Percentiles rank a stretch among this genome's conserved stretches.
These are phyloP conservation scores for Exophiala calicioides DNA, from an alignment of 2,329 filamentous ascomycete species.

Conservation along the genomic window DNA sequence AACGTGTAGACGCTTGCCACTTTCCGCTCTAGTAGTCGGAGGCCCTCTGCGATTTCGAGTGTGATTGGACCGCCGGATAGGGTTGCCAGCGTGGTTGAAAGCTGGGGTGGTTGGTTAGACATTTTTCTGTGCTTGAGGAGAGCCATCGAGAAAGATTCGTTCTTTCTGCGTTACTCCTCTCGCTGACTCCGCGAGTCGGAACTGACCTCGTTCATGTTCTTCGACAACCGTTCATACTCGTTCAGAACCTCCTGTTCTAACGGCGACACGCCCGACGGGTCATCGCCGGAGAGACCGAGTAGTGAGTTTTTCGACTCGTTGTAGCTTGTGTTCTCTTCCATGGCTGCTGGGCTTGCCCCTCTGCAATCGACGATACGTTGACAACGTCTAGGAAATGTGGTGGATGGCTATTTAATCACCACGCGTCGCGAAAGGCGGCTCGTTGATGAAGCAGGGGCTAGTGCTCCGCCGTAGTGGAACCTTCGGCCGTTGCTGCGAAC, in stretches of 20 bases:
- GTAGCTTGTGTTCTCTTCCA: slow-evolving; percentile 24
- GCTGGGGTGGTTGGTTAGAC: slow-evolving; percentile 49
- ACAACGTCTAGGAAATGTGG: too few species aligned
- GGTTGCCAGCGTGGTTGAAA: slow-evolving; percentile 61
- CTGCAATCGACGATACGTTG: too few species aligned
- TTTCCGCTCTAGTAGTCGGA: slow-evolving; percentile 88
- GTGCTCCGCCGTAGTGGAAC: too few species aligned
- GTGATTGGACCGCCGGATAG: slow-evolving; percentile 72
- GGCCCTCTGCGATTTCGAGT: slow-evolving; percentile 75
- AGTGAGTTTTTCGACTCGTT: slow-evolving; percentile 17
- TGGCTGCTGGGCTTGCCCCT: background rate
- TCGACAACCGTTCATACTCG: slow-evolving; percentile 83
- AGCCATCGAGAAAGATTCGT: background rate
- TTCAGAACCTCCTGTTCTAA: slow-evolving; percentile 93
- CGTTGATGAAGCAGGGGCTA: too few species aligned
- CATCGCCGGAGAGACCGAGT: slow-evolving; percentile 18
- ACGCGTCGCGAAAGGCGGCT: too few species aligned
- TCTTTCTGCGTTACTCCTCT: background rate
- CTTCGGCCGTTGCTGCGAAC: too few species aligned
- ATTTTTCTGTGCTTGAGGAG: background rate
- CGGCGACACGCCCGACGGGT: slow-evolving; percentile 43
- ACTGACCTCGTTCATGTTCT: slow-evolving; percentile 85
- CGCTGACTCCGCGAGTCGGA: background rate
- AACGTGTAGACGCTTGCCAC: slow-evolving; percentile 93
- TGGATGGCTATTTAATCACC: too few species aligned